Conservation (phyloP, 192 early-diverging fungal species). For the Coemansia sp. region DNA sequence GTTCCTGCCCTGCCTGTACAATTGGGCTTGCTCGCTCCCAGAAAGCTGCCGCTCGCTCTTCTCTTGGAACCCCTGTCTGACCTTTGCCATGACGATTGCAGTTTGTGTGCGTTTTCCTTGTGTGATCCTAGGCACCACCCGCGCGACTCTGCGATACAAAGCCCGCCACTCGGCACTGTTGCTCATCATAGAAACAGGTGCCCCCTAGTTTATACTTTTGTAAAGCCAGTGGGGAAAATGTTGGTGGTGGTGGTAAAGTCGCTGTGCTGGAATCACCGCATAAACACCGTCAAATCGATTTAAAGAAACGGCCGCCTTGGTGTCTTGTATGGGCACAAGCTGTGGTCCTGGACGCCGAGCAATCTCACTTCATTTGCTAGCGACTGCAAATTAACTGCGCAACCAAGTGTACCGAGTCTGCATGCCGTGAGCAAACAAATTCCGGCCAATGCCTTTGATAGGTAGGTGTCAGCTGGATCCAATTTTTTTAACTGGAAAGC, state of each 20-base stretch:
- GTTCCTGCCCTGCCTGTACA: slow-evolving; percentile 40
- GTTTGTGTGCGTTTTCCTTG: slow-evolving; percentile 14
- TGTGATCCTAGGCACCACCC: slow-evolving; percentile 32
- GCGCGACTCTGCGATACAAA: slow-evolving; percentile 36
- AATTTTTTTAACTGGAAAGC: neutral
- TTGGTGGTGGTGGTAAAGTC: neutral
- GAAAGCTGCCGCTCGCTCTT: slow-evolving; percentile 3
- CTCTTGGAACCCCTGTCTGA: slow-evolving; percentile 40
- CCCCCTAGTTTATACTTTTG: neutral
- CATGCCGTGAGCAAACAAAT: neutral
- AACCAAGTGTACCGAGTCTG: no score
- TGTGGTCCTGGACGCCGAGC: neutral
- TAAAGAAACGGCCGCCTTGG: neutral
- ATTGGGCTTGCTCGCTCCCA: neutral
- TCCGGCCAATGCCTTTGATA: neutral
- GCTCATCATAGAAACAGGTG: slow-evolving; percentile 1
- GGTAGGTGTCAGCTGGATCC: neutral
- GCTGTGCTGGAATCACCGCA: no score
- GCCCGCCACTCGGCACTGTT: slow-evolving; percentile 24
- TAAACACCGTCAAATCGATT: no score
- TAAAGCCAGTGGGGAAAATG: neutral
- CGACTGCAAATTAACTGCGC: no score
- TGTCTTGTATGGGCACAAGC: neutral
- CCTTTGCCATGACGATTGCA: slow-evolving; percentile 10
- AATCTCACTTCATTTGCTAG: no score